Base-by-base conservation (phyloP, 345 rosid genomes). In the Corchorus olitorius region DNA sequence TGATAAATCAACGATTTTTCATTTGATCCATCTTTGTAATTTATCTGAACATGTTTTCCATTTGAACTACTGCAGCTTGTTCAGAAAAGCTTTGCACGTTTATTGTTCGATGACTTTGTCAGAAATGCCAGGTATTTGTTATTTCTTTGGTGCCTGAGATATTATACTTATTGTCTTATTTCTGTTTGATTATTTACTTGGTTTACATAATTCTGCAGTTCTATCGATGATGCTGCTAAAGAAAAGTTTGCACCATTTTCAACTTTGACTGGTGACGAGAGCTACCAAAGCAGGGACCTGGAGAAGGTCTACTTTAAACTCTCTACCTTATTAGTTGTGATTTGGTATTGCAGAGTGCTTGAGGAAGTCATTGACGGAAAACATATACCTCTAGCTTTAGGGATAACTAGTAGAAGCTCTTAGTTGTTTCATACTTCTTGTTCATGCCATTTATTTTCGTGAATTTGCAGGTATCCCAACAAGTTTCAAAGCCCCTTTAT, bases 61-160 rank as follows among this genome's bases (percentile, higher is more conserved):
- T 78, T 80, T 70, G 58, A 52, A 77, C 75, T 77, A 3, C 62
- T 82, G 87, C 93, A 97, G 99, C 99, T 97, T 86, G 99, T 97
- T 62, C 99, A 97, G 84, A 97, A 97, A 86, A 94, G 99, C 81
- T 97, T 97, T 87, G 91, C 98, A 72, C 94, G 99, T 73, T 85
- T 97, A 82, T 50, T 91, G 78, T 97, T 84, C 84, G 86, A 91
- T 76, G 99, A 97, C 88, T 91, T 86, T 81, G 45, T 83, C 78
- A 92, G 94, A 78, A 89, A 90, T 82, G 94, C 97, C 77, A 91
- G 99, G 99, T 90, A 63, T 60, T 12, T 59, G 39, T 82, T 72
- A 66, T 78, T 70, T 73, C 79, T 76, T 46, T 60, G 52, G 17
- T 67, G 64, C 39, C 67, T 55, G 68, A 43, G 4, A 4, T 33